Evolutionary conservation across 768 basidiomycete species (phyloP).

Genomic region (Suillus americanus): DNA sequence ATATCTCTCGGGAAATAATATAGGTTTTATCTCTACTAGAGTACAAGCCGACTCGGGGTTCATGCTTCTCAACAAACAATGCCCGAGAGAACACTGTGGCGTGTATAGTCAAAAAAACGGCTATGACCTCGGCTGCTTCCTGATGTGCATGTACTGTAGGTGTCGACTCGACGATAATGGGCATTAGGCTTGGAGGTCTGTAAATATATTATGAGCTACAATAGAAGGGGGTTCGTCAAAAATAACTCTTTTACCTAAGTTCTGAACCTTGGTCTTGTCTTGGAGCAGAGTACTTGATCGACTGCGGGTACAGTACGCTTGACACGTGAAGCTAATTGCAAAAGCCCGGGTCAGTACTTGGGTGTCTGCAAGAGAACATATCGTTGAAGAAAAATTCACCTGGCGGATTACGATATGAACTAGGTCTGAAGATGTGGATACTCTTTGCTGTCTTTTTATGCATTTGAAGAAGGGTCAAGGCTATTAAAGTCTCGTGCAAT

Average conservation of each 20-base stretch:
- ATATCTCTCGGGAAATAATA: not conserved
- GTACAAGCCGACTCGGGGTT: not conserved
- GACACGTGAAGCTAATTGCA: not conserved
- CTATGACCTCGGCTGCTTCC: conserved; percentile 1
- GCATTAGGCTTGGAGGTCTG: not conserved
- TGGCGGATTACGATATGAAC: not conserved
- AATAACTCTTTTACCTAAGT: not conserved
- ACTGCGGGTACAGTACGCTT: not conserved
- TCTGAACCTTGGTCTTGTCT: not conserved
- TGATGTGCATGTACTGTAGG: not conserved
- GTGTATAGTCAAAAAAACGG: conserved; percentile 1
- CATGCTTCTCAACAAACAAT: not conserved
- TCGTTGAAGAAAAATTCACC: not conserved
- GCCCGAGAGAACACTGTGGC: conserved; percentile 2
- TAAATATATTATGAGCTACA: not conserved
- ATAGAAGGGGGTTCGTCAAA: not conserved
- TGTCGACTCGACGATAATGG: not conserved
- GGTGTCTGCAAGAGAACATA: not conserved
- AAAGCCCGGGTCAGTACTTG: not conserved
- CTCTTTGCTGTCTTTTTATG: not conserved
- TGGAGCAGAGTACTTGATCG: not conserved
- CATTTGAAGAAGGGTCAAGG: not conserved
- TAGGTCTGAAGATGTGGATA: not conserved
- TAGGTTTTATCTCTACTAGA: not conserved
- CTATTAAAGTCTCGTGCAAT: not conserved